Conservation (phyloP, 345 rosid genomes). For the Camelina neglecta region DNA sequence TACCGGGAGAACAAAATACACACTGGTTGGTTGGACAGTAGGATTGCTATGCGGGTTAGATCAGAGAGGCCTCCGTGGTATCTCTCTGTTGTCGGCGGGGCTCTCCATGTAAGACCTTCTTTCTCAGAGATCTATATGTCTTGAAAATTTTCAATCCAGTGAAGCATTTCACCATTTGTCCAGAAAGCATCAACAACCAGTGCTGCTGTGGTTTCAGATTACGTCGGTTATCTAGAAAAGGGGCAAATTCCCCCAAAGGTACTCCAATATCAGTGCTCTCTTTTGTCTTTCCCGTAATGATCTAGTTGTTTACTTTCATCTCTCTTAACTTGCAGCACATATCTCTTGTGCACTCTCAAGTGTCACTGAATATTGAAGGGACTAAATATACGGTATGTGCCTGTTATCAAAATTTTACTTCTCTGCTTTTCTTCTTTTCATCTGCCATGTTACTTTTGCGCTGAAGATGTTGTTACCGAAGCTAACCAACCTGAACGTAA, state of each 20-base stretch:
- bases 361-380: constrained; percentile 98
- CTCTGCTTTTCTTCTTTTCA: constrained; percentile 3
- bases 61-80: constrained; percentile 99
- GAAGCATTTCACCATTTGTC: constrained; percentile 47
- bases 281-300: constrained; percentile 22
- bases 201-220: constrained; percentile 96
- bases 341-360: constrained; percentile 95
- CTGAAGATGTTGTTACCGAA: constrained; percentile 1
- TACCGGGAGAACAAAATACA: constrained; percentile 95
- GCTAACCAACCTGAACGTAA: constrained; percentile 10
- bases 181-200: constrained; percentile 98
- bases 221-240: constrained; percentile 96
- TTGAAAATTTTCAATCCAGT: constrained; percentile 17
- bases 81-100: constrained; percentile 98
- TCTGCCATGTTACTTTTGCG: constrained; percentile 23
- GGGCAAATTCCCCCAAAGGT: constrained; percentile 99
- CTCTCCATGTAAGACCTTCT: constrained; percentile 72
- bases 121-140: constrained; percentile 6
- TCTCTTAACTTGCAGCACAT: constrained; percentile 72
- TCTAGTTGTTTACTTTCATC: constrained; percentile 35
- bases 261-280: constrained; percentile 1
- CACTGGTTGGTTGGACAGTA: constrained; percentile 99
- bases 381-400: constrained; percentile 85
- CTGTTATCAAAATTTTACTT: constrained; percentile 25
- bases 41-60: constrained; percentile 99